These are phyloP conservation scores for Solanum hybrid DNA, from an alignment of 305 asterid genomes.

Conservation along the genomic window DNA sequence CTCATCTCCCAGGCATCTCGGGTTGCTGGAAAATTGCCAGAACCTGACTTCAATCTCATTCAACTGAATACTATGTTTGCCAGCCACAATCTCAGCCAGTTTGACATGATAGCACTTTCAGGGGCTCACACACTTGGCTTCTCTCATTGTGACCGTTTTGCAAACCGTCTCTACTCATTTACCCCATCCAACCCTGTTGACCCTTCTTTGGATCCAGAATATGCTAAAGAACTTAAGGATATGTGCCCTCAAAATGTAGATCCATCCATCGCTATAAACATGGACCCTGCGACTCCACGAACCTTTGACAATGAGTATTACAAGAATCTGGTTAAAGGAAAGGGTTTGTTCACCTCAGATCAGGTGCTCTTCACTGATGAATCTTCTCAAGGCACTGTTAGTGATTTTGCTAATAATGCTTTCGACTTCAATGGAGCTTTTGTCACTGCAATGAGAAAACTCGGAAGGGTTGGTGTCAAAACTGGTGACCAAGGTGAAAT, in stretches of 20 bases:
- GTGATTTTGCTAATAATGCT: slow-evolving; percentile 38
- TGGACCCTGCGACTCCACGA: slow-evolving; percentile 55
- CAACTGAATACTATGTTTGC: slow-evolving; percentile 40
- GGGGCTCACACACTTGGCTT: slow-evolving; percentile 63
- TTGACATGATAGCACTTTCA: slow-evolving; percentile 57
- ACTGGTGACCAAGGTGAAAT: slow-evolving; percentile 55
- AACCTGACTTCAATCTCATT: slow-evolving; percentile 31
- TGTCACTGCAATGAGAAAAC: slow-evolving; percentile 51
- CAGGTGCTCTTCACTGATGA: slow-evolving; percentile 49
- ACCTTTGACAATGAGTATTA: slow-evolving; percentile 54
- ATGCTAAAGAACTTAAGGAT: slow-evolving; percentile 48
- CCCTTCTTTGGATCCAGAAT: slow-evolving; percentile 49
- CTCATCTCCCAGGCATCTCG: slow-evolving; percentile 34
- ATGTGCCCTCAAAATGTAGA: slow-evolving; percentile 49
- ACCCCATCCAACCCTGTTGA: slow-evolving; percentile 38
- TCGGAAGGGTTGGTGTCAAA: slow-evolving; percentile 65
- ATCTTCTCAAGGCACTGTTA: slow-evolving; percentile 30
- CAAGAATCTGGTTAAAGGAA: slow-evolving; percentile 48
- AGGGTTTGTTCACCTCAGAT: slow-evolving; percentile 65
- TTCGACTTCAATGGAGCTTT: slow-evolving; percentile 44
- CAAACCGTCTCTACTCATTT: slow-evolving; percentile 50
- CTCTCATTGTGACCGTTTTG: slow-evolving; percentile 59
- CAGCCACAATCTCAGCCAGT: slow-evolving; percentile 31
- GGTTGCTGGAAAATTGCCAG: slow-evolving; percentile 54
- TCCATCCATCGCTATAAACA: slow-evolving; percentile 33